These are phyloP conservation scores for Vitis rupestris DNA, from an alignment of 164 flowering plant species.

Conservation along the genomic window DNA sequence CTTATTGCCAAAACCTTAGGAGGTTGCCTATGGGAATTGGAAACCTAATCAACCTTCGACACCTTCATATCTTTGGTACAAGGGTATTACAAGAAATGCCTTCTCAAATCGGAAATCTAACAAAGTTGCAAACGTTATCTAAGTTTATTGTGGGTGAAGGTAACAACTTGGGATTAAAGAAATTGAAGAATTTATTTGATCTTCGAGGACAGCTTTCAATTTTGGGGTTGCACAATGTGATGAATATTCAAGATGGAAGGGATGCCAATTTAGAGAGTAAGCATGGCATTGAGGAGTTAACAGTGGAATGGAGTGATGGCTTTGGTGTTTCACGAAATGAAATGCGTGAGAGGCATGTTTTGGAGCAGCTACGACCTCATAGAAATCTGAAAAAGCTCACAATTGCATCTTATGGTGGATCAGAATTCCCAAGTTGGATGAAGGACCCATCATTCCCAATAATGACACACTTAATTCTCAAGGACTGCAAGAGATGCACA, in stretches of 20 bases:
- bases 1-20: neutral
- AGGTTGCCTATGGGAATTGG: slow-evolving; percentile 18
- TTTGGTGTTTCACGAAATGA: neutral
- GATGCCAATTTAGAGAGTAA: slow-evolving; percentile 16
- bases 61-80: slow-evolving; percentile 10
- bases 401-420: slow-evolving; percentile 8
- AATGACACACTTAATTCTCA: neutral
- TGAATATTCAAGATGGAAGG: slow-evolving; percentile 8
- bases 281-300: slow-evolving; percentile 5
- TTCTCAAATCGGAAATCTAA: slow-evolving; percentile 12
- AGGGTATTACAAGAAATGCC: slow-evolving; percentile 9
- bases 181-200: slow-evolving; percentile 5
- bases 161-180: neutral
- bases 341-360: neutral
- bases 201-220: slow-evolving; percentile 3
- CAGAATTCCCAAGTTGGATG: slow-evolving; percentile 19
- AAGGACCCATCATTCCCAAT: slow-evolving; percentile 1
- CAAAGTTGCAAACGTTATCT: slow-evolving; percentile 1
- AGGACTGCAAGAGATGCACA: slow-evolving; percentile 3
- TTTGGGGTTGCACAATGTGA: slow-evolving; percentile 13
- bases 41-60: slow-evolving; percentile 21
- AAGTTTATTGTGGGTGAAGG: slow-evolving; percentile 1
- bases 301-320: slow-evolving; percentile 8
- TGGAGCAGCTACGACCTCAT: slow-evolving; percentile 12
- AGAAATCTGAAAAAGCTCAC: slow-evolving; percentile 6